Evolutionary conservation across 148 eudicot species (phyloP), one percentile per base, ranked within the genome.

Genomic region (Arbutus unedo): DNA sequence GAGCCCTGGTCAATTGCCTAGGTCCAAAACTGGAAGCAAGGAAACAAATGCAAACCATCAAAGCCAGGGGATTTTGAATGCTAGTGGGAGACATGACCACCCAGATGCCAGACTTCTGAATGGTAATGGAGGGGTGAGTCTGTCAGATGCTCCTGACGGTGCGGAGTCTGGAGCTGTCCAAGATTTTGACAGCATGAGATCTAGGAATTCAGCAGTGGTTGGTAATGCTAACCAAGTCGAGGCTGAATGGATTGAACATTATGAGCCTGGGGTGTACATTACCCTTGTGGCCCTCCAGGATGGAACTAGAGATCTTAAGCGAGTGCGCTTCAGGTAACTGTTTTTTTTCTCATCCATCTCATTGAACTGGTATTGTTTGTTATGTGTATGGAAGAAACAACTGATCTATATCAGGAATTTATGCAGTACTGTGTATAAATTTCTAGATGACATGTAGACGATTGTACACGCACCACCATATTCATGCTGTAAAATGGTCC

Each of bases 191-290:
- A 87, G 88, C 83, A 68, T 55, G 56, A 90, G 88, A 84, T 85
- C 92, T 7, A 86, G 86, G 68, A 88, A 82, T 84, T 74, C 90
- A 0, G 76, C 81, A 15, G 76, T 88, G 47, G 84, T 83, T 70
- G 89, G 82, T 79, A 88, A 83, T 85, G 83, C 85, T 74, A 88
- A 84, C 82, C 96, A 89, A 80, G 92, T 91, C 67, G 98, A 96
- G 87, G 97, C 98, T 43, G 99, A 94, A 81, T 94, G 99, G 98
- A 96, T 93, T 81, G 99, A 96, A 83, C 99, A 93, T 86, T 96
- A 96, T 41, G 99, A 94, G 90, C 94, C 97, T 77, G 99, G 99
- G 78, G 99, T 96, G 72, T 96, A 96, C 78, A 94, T 96, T 73
- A 96, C 99, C 25, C 92, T 96, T 51, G 88, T 96, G 67, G 95